Conservation (phyloP, 2,329 filamentous ascomycete species). For the Metarhizium sp. region DNA sequence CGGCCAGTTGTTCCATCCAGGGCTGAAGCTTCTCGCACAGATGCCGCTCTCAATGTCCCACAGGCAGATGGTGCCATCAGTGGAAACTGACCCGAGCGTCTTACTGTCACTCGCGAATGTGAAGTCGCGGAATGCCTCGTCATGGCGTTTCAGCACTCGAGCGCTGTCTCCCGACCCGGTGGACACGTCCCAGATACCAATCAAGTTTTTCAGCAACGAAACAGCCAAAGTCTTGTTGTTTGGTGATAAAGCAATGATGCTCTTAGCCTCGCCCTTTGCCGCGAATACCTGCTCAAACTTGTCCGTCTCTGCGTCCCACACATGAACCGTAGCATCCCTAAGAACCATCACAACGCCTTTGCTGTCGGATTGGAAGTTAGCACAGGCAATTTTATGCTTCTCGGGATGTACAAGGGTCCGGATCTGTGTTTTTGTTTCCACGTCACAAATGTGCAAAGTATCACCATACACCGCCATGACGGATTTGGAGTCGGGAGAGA, state of each 20-base stretch:
- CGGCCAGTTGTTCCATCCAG: conserved; percentile 9
- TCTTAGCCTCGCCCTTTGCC: conserved; percentile 8
- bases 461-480: conserved; percentile 7
- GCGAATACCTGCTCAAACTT: conserved; percentile 5
- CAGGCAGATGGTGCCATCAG: conserved; percentile 7
- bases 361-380: conserved; percentile 8
- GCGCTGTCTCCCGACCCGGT: conserved; percentile 7
- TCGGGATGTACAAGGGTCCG: conserved; percentile 2
- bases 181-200: conserved; percentile 8
- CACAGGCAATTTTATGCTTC: conserved; percentile 6
- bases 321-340: conserved; percentile 6
- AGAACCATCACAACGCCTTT: conserved; percentile 6
- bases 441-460: conserved; percentile 6
- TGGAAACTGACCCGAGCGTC: conserved; percentile 7
- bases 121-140: conserved; percentile 7
- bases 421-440: conserved; percentile 4
- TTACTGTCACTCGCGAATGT: conserved; percentile 8
- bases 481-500: conserved; percentile 7
- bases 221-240: conserved; percentile 7
- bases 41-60: conserved; percentile 8
- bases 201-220: conserved; percentile 8
- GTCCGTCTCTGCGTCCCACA: conserved; percentile 5
- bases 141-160: conserved; percentile 7
- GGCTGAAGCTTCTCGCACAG: conserved; percentile 7
- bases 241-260: conserved; percentile 7